Base-by-base conservation (phyloP, 208 protist species). In the Crithidia fasciculata region DNA sequence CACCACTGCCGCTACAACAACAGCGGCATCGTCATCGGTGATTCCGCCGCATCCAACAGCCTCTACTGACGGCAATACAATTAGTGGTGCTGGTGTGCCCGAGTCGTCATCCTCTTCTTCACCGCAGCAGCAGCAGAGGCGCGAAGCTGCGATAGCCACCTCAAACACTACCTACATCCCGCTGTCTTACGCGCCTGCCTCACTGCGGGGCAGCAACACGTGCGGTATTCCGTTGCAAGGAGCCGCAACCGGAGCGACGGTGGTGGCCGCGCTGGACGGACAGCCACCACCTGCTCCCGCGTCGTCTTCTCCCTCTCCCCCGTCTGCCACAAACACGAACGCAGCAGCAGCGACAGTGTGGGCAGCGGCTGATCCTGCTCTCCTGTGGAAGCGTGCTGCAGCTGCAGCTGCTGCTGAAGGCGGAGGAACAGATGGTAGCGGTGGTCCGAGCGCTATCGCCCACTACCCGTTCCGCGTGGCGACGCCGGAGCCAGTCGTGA, bases 181-280 rank as follows among this genome's bases (percentile, higher is more conserved):
- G 1, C 76, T 66, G 50, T 66, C 69, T 1, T 45, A 64, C 8
- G 65, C 56, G 2, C 66, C 64, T 8, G 70, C 63, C 1, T 71
- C 62, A 4, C 61, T 66, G 53, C 68, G 55, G 39, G 59, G 69
- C 13, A 57, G 64, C 57, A 76, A 66, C 70, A 69, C 52, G 2
- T 28, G 41, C 37, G 73, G 64, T 40, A 68, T 85, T 12, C 81
- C 81, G 16, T 57, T 85, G 2, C 81, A 85, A 76, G 81, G 76
- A 39, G 43, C 41, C 41, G 81, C 72, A 8, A 41, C 56, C 12
- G 81, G 81, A 1, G 75, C 54, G 5, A 77, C 72, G 4, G 39
- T 82, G 1, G 52, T 82, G 12, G 19, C 81, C n/a, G 60, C 76
- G 2, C 9, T 70, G 3, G 52, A 70, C 2, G 41, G 53, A 36